A percentile compares a stretch with the other conserved stretches of the same genome.
Evolutionary conservation across 768 basidiomycete genomes (phyloP).

Genomic region (Podaxis carcinomalis): DNA sequence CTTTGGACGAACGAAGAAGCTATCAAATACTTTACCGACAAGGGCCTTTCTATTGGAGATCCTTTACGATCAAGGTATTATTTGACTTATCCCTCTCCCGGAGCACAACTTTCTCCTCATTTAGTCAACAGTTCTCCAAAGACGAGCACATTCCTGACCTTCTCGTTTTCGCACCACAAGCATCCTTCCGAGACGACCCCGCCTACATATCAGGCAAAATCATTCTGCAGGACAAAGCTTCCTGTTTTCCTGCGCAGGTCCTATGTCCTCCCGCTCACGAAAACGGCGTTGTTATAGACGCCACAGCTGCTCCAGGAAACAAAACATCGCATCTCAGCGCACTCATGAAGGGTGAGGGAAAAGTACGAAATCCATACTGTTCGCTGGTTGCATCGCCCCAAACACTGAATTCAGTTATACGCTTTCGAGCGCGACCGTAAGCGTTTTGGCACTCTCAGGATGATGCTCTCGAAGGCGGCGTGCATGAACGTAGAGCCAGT

Average conservation of each 20-base stretch:
- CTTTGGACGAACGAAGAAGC: conserved; percentile 67
- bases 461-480: conserved; percentile 81
- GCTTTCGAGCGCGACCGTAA: conserved; percentile 88
- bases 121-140: conserved; percentile 58
- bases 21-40: conserved; percentile 45
- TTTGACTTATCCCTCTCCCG: conserved; percentile 1
- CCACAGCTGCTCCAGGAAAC: conserved; percentile 96
- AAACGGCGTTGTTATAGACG: conserved; percentile 72
- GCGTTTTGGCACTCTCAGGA: conserved; percentile 77
- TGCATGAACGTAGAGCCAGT: conserved; percentile 77
- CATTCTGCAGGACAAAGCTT: conserved; percentile 96
- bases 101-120: neutral
- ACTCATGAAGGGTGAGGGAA: conserved; percentile 78
- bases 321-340: conserved; percentile 95
- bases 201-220: conserved; percentile 76
- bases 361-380: conserved; percentile 38
- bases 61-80: conserved; percentile 52
- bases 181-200: conserved; percentile 63
- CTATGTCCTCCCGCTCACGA: conserved; percentile 66
- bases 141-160: conserved; percentile 84
- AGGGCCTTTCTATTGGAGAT: conserved; percentile 51
- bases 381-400: neutral
- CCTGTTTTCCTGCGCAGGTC: conserved; percentile 90
- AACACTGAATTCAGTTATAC: conserved; percentile 44
- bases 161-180: conserved; percentile 67